Percentiles rank a stretch among this genome's conserved stretches.
These are phyloP conservation scores for Candida cerambycidarum DNA, from an alignment of 805 yeast species.

Conservation along the genomic window DNA sequence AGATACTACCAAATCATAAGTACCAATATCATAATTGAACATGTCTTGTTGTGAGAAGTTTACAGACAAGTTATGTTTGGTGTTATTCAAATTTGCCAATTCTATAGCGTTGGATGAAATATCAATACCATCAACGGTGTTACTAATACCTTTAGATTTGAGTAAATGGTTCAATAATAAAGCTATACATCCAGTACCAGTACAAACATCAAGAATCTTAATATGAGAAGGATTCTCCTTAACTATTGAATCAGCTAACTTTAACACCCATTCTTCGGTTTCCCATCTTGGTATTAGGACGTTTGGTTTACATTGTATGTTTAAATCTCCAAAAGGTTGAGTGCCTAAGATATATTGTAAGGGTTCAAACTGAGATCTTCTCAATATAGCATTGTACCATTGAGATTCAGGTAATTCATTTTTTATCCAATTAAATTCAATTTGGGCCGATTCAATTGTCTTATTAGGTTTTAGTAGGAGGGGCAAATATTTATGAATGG, in stretches of 20 bases:
- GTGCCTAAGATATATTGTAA: constrained; percentile 80
- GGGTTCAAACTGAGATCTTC: constrained; percentile 60
- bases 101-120: constrained; percentile 51
- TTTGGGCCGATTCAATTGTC: constrained; percentile 42
- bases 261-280: constrained; percentile 84
- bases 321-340: constrained; percentile 82
- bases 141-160: background rate
- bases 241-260: constrained; percentile 24
- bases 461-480: constrained; percentile 34
- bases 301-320: constrained; percentile 55
- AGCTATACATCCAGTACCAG: constrained; percentile 89
- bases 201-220: constrained; percentile 65
- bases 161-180: constrained; percentile 41
- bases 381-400: constrained; percentile 54
- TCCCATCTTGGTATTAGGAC: constrained; percentile 94
- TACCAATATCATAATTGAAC: background rate
- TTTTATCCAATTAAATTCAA: constrained; percentile 65
- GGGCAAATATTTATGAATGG: constrained; percentile 27
- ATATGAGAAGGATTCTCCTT: constrained; percentile 2
- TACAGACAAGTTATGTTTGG: constrained; percentile 8
- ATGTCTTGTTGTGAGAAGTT: constrained; percentile 10
- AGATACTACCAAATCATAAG: constrained; percentile 61
- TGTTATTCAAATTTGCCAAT: constrained; percentile 49
- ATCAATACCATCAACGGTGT: constrained; percentile 52
- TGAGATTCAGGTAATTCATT: constrained; percentile 48